A percentile compares a stretch with the other conserved stretches of the same genome.
These are phyloP conservation scores for Ascochyta viciae-villosae DNA, from an alignment of 2,329 filamentous ascomycete species.

Conservation along the genomic window DNA sequence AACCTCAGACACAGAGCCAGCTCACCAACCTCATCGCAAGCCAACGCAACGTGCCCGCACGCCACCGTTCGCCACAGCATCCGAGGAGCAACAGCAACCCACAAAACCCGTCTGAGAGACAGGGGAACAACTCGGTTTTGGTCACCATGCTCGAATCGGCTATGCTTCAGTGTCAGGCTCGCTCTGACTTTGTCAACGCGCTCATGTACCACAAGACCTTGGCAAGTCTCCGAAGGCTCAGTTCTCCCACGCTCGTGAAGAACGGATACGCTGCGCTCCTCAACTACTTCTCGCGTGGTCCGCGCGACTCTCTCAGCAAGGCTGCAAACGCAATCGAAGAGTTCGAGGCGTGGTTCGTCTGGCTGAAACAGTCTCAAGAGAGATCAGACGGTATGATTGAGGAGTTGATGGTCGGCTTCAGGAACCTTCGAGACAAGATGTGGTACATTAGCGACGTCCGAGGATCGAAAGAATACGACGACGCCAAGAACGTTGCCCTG, in stretches of 20 bases:
- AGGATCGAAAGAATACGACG: conserved; percentile 86
- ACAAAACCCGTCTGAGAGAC: conserved; percentile 35
- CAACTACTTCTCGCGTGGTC: conserved; percentile 76
- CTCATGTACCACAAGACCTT: conserved; percentile 87
- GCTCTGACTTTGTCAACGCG: conserved; percentile 82
- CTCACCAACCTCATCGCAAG: conserved; percentile 49
- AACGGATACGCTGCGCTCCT: conserved; percentile 75
- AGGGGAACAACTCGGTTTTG: conserved; percentile 59
- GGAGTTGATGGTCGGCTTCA: conserved; percentile 74
- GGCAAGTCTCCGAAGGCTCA: conserved; percentile 71
- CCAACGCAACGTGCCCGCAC: conserved; percentile 43
- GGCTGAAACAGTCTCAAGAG: conserved; percentile 82
- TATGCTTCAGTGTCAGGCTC: conserved; percentile 76
- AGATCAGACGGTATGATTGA: conserved; percentile 77
- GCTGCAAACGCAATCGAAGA: conserved; percentile 77
- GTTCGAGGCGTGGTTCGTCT: conserved; percentile 82
- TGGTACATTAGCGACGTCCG: conserved; percentile 97
- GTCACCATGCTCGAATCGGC: conserved; percentile 79
- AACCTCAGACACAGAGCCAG: conserved; percentile 43
- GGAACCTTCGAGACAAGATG: conserved; percentile 90
- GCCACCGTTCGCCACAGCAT: conserved; percentile 48
- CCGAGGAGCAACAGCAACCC: conserved; percentile 52
- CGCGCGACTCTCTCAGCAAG: conserved; percentile 71
- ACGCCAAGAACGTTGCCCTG: conserved; percentile 82
- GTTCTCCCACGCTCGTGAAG: conserved; percentile 66